A percentile compares a stretch with the other conserved stretches of the same genome.
These are phyloP conservation scores for Melampsora americana DNA, from an alignment of 1,284 basidiomycete genomes.

Conservation along the genomic window DNA sequence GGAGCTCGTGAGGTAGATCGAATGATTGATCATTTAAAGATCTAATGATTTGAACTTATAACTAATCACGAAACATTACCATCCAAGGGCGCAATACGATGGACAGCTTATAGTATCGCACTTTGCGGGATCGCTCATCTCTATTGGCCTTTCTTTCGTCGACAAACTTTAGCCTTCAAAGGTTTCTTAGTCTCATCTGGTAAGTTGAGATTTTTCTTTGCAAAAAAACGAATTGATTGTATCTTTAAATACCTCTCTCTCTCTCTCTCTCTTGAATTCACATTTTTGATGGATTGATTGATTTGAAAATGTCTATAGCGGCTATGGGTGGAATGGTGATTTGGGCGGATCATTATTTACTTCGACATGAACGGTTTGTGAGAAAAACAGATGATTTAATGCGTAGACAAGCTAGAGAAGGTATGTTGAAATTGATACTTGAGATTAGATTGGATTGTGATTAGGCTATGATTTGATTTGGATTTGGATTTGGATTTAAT, in stretches of 20 bases:
- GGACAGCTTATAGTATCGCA: slow-evolving; percentile 20
- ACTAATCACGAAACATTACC: too few relatives aligned
- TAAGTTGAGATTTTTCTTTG: too few relatives aligned
- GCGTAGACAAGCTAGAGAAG: slow-evolving; percentile 67
- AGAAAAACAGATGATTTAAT: slow-evolving; percentile 67
- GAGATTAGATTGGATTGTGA: not conserved
- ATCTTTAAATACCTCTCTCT: too few relatives aligned
- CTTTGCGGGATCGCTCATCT: slow-evolving; percentile 18
- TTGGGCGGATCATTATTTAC: slow-evolving; percentile 70
- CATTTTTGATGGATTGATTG: not conserved
- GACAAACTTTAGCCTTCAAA: slow-evolving; percentile 76
- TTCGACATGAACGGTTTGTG: slow-evolving; percentile 66
- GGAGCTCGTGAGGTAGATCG: slow-evolving; percentile 14
- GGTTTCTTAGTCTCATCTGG: slow-evolving; percentile 66
- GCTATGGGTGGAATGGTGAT: slow-evolving; percentile 69
- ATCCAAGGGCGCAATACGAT: slow-evolving; percentile 18
- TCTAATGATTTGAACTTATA: too few relatives aligned
- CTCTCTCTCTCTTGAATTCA: slow-evolving; percentile 48
- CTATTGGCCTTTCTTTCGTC: slow-evolving; percentile 53
- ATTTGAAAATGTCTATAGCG: slow-evolving; percentile 54
- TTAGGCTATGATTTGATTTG: not conserved
- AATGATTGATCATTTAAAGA: not conserved
- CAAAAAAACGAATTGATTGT: too few relatives aligned
- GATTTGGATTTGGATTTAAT: too few relatives aligned
- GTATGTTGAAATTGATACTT: not conserved